A percentile compares a stretch with the other conserved stretches of the same genome.
Conservation (phyloP, 495 filamentous ascomycete genomes). For the Penicillium coffeae region DNA sequence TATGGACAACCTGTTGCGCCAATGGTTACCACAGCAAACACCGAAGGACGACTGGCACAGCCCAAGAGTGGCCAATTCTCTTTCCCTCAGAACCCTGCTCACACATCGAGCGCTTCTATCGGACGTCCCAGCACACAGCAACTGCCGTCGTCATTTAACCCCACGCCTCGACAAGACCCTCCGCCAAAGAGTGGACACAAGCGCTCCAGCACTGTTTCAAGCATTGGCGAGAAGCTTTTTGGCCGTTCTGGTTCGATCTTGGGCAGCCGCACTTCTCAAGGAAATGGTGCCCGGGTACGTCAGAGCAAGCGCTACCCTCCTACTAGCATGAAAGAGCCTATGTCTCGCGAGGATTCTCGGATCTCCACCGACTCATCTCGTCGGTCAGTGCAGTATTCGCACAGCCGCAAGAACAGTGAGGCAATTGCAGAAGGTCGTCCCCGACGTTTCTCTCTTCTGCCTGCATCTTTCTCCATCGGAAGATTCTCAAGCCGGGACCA, state of each 20-base stretch:
- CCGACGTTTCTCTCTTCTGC: conserved; percentile 73
- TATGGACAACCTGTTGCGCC: conserved; percentile 89
- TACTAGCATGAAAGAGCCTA: conserved; percentile 69
- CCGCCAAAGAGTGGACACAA: conserved; percentile 68
- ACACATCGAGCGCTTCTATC: conserved; percentile 30
- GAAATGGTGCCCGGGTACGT: conserved; percentile 31
- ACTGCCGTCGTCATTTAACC: conserved; percentile 41
- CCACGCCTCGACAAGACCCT: conserved; percentile 43
- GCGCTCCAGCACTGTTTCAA: conserved; percentile 83
- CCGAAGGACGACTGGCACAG: conserved; percentile 84
- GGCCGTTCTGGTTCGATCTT: conserved; percentile 77
- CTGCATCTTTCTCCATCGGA: conserved; percentile 65
- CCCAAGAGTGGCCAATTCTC: conserved; percentile 75
- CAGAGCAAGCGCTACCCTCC: conserved; percentile 61
- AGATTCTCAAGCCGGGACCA: conserved; percentile 45
- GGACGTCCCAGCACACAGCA: conserved; percentile 60
- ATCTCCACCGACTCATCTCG: conserved; percentile 72
- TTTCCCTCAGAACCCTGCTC: conserved; percentile 50
- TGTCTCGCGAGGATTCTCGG: conserved; percentile 55
- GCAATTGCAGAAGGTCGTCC: conserved; percentile 64
- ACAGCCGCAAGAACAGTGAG: conserved; percentile 78
- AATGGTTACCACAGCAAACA: conserved; percentile 84
- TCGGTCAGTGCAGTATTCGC: conserved; percentile 70
- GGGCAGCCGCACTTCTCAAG: conserved; percentile 50
- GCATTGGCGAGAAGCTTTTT: conserved; percentile 73